Conservation (phyloP, 805 yeast species). For the Candida silvicultrix region DNA sequence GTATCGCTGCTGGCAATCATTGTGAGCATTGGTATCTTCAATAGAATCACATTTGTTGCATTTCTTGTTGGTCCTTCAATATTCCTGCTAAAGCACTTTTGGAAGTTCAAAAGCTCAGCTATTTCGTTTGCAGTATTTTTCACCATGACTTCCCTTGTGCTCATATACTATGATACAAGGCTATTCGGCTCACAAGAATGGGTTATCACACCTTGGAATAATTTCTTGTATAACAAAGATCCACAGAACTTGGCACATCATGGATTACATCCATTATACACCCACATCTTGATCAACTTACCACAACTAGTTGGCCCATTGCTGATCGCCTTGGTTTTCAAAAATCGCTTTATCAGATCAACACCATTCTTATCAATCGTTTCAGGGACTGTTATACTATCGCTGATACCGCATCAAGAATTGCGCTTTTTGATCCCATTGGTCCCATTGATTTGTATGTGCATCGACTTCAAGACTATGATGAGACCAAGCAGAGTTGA, state of each 20-base stretch:
- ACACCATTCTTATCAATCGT: slow-evolving; percentile 53
- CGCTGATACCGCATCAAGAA: slow-evolving; percentile 88
- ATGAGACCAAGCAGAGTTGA: slow-evolving; percentile 12
- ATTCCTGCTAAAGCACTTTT: slow-evolving; percentile 37
- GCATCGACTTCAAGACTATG: slow-evolving; percentile 39
- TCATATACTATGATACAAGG: slow-evolving; percentile 50
- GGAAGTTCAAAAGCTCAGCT: slow-evolving; percentile 27
- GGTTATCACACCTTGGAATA: slow-evolving; percentile 71
- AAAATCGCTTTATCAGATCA: slow-evolving; percentile 29
- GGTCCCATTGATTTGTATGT: slow-evolving; percentile 61
- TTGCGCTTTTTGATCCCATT: slow-evolving; percentile 79
- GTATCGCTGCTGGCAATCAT: slow-evolving; percentile 38
- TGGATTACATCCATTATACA: slow-evolving; percentile 76
- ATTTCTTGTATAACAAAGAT: slow-evolving; percentile 61
- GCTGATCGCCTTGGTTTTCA: slow-evolving; percentile 34
- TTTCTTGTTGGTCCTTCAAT: slow-evolving; percentile 63
- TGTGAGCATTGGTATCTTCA: slow-evolving; percentile 67
- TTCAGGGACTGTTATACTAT: slow-evolving; percentile 58
- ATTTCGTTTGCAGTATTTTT: slow-evolving; percentile 31
- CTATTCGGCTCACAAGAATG: slow-evolving; percentile 23
- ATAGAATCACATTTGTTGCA: slow-evolving; percentile 76
- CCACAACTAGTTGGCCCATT: slow-evolving; percentile 85
- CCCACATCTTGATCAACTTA: slow-evolving; percentile 67
- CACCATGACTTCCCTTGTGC: slow-evolving; percentile 25
- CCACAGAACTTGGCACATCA: slow-evolving; percentile 59